Evolutionary conservation across 306 rosid genomes (phyloP), one percentile per base, ranked within the genome.

Genomic region (Mimosa pudica): DNA sequence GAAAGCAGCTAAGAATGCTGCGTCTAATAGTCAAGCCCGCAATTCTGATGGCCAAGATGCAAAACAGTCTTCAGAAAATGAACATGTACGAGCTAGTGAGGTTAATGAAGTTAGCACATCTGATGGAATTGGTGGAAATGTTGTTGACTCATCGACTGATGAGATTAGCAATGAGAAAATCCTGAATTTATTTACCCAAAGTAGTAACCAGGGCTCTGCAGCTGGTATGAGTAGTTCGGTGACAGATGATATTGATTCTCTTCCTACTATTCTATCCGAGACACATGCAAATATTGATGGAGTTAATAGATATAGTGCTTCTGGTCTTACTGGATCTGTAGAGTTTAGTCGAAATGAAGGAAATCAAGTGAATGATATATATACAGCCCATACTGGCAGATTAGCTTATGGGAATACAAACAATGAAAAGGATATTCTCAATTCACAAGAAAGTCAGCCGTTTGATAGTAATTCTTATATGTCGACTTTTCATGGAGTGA

Each of bases 1-100:
- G 86, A 95, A 89, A 79, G 98, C 97, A 7, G 89, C 79, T 33
- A 96, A 93, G 91, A 93, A 90, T 84, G 76, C 88, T 75, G 79
- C 89, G 63, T 68, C 92, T 41, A 75, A 88, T 48, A 77, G 82
- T 83, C 82, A 83, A 67, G 79, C 10, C 70, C 60, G 45, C 75
- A 79, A 77, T 48, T 84, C 92, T 82, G 93, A 87, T 76, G 79
- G 86, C 77, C 74, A 66, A 51, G 74, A 82, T 62, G 90, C 88
- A 79, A 90, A 91, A 70, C 90, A 86, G 52, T 83, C 90, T 85
- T 70, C 81, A 47, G 96, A 90, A 85, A 82, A 84, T 84, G 97
- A 89, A 67, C 81, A 77, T 68, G 89, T 81, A 18, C 91, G 90
- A 68, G 85, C 78, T 63, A 84, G 83, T 54, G 90, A 87, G 63